A percentile compares a stretch with the other conserved stretches of the same genome.
These are phyloP conservation scores for Claviceps purpurea DNA, from an alignment of 2,329 filamentous ascomycete genomes.

Conservation along the genomic window DNA sequence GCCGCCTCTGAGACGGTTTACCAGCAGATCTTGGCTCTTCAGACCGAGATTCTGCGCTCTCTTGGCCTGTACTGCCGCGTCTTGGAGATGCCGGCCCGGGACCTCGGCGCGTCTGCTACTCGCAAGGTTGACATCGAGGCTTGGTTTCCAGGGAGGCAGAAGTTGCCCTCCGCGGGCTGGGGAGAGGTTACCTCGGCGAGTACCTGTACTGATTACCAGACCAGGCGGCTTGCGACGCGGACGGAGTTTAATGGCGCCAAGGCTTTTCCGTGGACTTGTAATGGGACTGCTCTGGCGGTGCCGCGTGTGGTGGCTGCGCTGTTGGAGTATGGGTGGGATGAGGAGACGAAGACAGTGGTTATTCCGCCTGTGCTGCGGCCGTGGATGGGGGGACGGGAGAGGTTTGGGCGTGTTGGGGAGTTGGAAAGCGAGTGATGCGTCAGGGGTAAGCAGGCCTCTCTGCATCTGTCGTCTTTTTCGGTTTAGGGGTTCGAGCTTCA, in stretches of 20 bases:
- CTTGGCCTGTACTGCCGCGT: constrained; percentile 77
- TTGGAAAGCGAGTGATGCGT: constrained; percentile 6
- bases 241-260: constrained; percentile 44
- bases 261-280: constrained; percentile 76
- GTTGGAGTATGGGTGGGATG: constrained; percentile 82
- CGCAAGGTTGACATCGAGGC: constrained; percentile 91
- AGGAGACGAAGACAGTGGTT: constrained; percentile 48
- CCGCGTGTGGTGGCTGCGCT: constrained; percentile 81
- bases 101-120: constrained; percentile 77
- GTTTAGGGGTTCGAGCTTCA: neutral
- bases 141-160: constrained; percentile 70
- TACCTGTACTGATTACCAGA: constrained; percentile 92
- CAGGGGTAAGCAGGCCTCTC: neutral
- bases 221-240: constrained; percentile 64
- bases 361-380: constrained; percentile 68
- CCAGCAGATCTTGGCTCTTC: constrained; percentile 74
- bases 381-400: constrained; percentile 69
- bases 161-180: constrained; percentile 48
- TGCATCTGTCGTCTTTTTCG: neutral
- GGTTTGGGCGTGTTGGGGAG: constrained; percentile 34
- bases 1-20: constrained; percentile 47
- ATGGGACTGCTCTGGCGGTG: constrained; percentile 86
- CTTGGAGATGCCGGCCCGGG: constrained; percentile 79
- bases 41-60: constrained; percentile 65
- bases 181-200: constrained; percentile 87